Evolutionary conservation across 345 rosid species (phyloP).

Genomic region (Luvunga scandens): DNA sequence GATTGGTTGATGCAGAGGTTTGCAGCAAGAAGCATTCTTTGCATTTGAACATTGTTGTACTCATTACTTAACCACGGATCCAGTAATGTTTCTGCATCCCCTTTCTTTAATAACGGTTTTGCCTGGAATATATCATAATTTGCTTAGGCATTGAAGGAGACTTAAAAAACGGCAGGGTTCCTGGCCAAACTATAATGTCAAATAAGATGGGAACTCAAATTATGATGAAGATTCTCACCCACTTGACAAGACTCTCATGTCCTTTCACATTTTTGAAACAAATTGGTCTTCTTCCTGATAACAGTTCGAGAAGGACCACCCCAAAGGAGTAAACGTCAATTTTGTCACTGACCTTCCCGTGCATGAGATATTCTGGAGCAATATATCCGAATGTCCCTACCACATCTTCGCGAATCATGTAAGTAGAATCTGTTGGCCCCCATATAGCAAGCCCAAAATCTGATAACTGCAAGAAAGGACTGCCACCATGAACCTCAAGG

Average conservation of each 20-base stretch:
- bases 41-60: conserved; percentile 32
- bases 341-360: conserved; percentile 46
- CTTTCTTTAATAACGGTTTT: conserved; percentile 30
- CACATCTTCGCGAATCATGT: conserved; percentile 24
- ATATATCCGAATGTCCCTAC: conserved; percentile 62
- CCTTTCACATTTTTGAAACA: conserved; percentile 12
- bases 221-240: conserved; percentile 32
- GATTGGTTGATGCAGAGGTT: conserved; percentile 38
- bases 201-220: not conserved
- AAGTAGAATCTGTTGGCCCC: conserved; percentile 38
- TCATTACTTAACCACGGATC: conserved; percentile 36
- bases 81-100: conserved; percentile 26
- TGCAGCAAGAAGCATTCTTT: conserved; percentile 42
- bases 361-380: conserved; percentile 61
- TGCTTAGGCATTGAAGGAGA: not conserved
- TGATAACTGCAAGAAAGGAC: conserved; percentile 31
- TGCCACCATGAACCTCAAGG: not conserved
- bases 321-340: conserved; percentile 56
- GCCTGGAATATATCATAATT: conserved; percentile 32
- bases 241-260: conserved; percentile 42
- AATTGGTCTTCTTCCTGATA: conserved; percentile 50
- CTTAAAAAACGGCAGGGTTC: not conserved
- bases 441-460: conserved; percentile 58
- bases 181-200: not conserved
- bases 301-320: conserved; percentile 46